These are phyloP conservation scores for Halophytophthora polymorphica DNA, from an alignment of 352 stramenopile species.

Conservation along the genomic window DNA sequence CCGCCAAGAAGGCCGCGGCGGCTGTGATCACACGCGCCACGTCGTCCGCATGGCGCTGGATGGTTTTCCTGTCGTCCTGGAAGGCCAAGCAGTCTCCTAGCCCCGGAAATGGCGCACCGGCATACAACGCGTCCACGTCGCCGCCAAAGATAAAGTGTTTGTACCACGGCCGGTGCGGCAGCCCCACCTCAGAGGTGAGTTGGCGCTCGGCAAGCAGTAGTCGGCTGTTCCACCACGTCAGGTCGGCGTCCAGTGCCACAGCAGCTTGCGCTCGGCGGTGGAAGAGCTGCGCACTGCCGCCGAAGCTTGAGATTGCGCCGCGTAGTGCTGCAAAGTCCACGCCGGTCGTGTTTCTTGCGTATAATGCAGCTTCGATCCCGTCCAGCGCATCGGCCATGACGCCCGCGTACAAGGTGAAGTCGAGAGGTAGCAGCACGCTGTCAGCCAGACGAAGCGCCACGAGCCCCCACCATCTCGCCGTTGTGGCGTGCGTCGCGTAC, in stretches of 20 bases:
- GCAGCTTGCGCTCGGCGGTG: conserved; percentile 16
- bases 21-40: conserved; percentile 1
- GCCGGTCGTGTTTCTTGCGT: conserved; percentile 13
- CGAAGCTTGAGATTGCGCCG: conserved; percentile 29
- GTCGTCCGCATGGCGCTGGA: conserved; percentile 11
- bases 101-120: conserved; percentile 9
- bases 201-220: conserved; percentile 7
- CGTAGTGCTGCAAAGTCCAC: conserved; percentile 31
- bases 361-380: conserved; percentile 22
- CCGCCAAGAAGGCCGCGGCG: conserved; percentile 9
- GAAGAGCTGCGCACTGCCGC: conserved; percentile 26
- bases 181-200: conserved; percentile 2
- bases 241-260: conserved; percentile 10
- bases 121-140: conserved; percentile 9
- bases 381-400: conserved; percentile 42
- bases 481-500: conserved; percentile 45
- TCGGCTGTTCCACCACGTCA: conserved; percentile 23
- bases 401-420: conserved; percentile 38
- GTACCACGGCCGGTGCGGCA: conserved; percentile 13
- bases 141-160: conserved; percentile 15
- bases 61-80: background rate
- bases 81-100: conserved; percentile 11
- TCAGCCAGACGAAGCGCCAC: conserved; percentile 49
- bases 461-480: conserved; percentile 55
- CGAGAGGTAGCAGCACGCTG: conserved; percentile 42